Base-by-base conservation (phyloP, 2,329 filamentous ascomycete species). In the Trichoderma koningiopsis region DNA sequence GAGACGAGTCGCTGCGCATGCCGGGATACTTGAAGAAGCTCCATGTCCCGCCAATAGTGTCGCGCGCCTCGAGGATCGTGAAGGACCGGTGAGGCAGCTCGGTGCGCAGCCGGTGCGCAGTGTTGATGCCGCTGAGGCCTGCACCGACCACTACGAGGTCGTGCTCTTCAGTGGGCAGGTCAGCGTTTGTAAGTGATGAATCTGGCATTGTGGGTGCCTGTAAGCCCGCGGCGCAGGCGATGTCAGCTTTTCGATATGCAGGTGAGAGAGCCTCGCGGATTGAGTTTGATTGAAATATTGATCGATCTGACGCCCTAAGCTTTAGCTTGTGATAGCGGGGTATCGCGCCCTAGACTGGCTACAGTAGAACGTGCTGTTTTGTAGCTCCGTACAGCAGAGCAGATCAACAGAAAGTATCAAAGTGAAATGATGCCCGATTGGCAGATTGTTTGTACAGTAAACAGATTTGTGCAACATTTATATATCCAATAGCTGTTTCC, bases 21-120 rank as follows among this genome's bases (percentile, higher is more conserved):
- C 92, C 90, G 0, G 91, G 92, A 75, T 93, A 94, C 56, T 86
- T 88, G 83, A 93, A 95, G 68, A 93, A 86, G 73, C 87, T 87
- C 92, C 92, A 95, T 16, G 92, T 95, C 33, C 92, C 92, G 14
- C 92, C 92, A 10, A 94, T 82, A 53, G 85, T 82, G 68, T 85
- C 79, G 66, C 91, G 87, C 4, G 84, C 85, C 77, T 95, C 92
- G 55, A 95, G 85, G 58, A 95, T 86, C 56, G 86, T 83, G 74
- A 89, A 92, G 43, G 80, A 83, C 55, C 77, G 75, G 68, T 85
- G 78, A 0, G 91, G 91, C 6, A 89, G 79, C 69, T 84, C 77
- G 1, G 83, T 82, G 72, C 88, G 85, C 3, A 93, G 75, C 40
- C 89, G 86, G 75, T 94, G 92, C 4, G 88, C 91, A 22, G 89